Conservation (phyloP, 805 yeast genomes). For the Isabelozyma pseudorhagii region DNA sequence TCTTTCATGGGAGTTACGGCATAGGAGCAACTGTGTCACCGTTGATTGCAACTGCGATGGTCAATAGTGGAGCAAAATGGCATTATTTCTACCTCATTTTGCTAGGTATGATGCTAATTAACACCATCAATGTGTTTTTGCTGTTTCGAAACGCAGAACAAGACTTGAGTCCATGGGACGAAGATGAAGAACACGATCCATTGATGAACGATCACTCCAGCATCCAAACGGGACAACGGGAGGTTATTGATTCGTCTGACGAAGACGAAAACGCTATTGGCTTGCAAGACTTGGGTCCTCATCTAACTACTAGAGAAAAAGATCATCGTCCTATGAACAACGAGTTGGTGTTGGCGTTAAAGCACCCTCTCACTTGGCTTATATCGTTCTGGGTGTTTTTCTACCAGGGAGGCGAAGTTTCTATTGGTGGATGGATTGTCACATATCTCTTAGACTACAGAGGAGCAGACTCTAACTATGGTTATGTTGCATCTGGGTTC, state of each 20-base stretch:
- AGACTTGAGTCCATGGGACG: slow-evolving; percentile 18
- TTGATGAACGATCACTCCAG: background rate
- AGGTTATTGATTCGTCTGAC: background rate
- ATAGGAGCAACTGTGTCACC: slow-evolving; percentile 25
- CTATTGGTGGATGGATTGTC: slow-evolving; percentile 72
- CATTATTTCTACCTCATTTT: slow-evolving; percentile 17
- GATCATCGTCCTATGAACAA: background rate
- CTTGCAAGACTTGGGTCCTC: background rate
- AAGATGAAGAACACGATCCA: slow-evolving; percentile 1
- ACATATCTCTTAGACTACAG: slow-evolving; percentile 59
- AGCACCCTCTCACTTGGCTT: slow-evolving; percentile 41
- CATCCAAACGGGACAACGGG: background rate
- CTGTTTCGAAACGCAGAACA: slow-evolving; percentile 14
- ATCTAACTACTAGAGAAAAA: background rate
- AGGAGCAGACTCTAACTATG: slow-evolving; percentile 42
- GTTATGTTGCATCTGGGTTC: slow-evolving; percentile 65
- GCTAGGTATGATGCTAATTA: slow-evolving; percentile 13
- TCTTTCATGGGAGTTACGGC: slow-evolving; percentile 20
- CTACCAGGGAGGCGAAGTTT: slow-evolving; percentile 68
- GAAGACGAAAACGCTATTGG: slow-evolving; percentile 1
- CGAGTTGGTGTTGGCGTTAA: slow-evolving; percentile 26
- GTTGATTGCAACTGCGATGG: slow-evolving; percentile 18
- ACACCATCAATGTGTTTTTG: slow-evolving; percentile 7
- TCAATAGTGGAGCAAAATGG: slow-evolving; percentile 17
- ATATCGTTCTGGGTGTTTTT: slow-evolving; percentile 54